These are phyloP conservation scores for Nakazawaea anatomiae DNA, from an alignment of 805 yeast species.

Conservation along the genomic window DNA sequence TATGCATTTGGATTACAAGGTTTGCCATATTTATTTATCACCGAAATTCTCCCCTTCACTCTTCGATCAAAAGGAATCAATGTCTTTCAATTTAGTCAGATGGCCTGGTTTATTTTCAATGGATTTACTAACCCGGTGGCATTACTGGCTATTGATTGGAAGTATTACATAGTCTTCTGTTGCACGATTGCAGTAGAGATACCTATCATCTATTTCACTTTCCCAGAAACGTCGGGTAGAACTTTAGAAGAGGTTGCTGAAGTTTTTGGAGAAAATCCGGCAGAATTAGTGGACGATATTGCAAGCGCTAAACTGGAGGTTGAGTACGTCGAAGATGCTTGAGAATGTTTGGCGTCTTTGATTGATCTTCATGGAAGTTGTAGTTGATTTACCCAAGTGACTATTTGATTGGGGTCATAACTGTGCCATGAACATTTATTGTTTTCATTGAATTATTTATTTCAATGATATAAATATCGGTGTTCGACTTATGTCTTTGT, in stretches of 20 bases:
- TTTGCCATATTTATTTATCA: conserved; percentile 37
- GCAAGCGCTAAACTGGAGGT: background rate
- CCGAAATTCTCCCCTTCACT: conserved; percentile 30
- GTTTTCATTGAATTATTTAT: too few relatives aligned
- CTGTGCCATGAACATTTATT: too few relatives aligned
- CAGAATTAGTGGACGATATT: background rate
- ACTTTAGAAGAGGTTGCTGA: conserved; percentile 33
- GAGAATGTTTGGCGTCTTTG: too few relatives aligned
- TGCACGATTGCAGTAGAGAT: conserved; percentile 24
- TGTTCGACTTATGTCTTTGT: too few relatives aligned
- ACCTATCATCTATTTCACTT: conserved; percentile 24
- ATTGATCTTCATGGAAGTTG: too few relatives aligned
- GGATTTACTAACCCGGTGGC: conserved; percentile 28
- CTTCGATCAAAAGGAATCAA: conserved; percentile 21
- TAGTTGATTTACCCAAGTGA: too few relatives aligned
- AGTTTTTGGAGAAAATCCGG: conserved; percentile 6
- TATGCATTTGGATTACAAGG: conserved; percentile 41
- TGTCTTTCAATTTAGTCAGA: conserved; percentile 12
- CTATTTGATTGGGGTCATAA: too few relatives aligned
- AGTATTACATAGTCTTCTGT: conserved; percentile 29
- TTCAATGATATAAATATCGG: too few relatives aligned
- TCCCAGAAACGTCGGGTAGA: conserved; percentile 31
- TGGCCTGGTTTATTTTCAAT: conserved; percentile 15
- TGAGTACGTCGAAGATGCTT: conserved; percentile 3
- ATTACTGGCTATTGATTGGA: conserved; percentile 30